Percentiles rank a stretch among this genome's conserved stretches.
Conservation (phyloP, 1,284 basidiomycete species). For the Trichosporon faecale region DNA sequence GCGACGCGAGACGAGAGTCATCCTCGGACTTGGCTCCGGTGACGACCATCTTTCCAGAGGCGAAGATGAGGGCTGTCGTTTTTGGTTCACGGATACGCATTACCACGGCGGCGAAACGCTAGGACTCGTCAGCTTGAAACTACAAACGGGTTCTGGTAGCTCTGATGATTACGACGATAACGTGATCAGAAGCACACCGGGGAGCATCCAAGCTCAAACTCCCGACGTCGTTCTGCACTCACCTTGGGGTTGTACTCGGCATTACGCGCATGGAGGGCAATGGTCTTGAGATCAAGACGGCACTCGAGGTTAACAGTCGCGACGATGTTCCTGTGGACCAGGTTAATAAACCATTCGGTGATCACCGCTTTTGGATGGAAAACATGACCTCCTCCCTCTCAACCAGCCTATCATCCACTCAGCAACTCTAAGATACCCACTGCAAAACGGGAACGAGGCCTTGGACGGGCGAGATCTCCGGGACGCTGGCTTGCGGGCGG, state of each 20-base stretch:
- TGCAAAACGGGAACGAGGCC: conserved; percentile 92
- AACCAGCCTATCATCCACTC: background rate
- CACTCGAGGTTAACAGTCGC: conserved; percentile 99
- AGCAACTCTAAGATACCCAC: conserved; percentile 50
- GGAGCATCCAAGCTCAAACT: background rate
- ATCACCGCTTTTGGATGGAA: background rate
- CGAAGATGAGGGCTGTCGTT: conserved; percentile 98
- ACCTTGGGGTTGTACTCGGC: conserved; percentile 99
- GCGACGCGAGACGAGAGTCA: conserved; percentile 91
- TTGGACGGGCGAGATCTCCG: conserved; percentile 83
- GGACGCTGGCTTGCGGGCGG: conserved; percentile 39
- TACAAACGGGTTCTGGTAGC: background rate
- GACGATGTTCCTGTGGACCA: conserved; percentile 75
- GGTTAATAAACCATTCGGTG: background rate
- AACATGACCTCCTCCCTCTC: background rate
- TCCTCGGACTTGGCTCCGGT: conserved; percentile 99
- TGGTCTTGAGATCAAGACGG: conserved; percentile 95
- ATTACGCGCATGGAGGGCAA: conserved; percentile 94
- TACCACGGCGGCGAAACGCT: conserved; percentile 99
- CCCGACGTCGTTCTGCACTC: conserved; percentile 48
- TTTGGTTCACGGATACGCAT: conserved; percentile 99
- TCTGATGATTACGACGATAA: background rate
- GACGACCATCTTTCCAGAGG: conserved; percentile 99
- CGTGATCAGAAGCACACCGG: background rate
- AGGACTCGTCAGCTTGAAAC: conserved; percentile 51